A percentile compares a stretch with the other conserved stretches of the same genome.
Conservation (phyloP, 2,329 filamentous ascomycete species). For the Aspergillus floridensis region DNA sequence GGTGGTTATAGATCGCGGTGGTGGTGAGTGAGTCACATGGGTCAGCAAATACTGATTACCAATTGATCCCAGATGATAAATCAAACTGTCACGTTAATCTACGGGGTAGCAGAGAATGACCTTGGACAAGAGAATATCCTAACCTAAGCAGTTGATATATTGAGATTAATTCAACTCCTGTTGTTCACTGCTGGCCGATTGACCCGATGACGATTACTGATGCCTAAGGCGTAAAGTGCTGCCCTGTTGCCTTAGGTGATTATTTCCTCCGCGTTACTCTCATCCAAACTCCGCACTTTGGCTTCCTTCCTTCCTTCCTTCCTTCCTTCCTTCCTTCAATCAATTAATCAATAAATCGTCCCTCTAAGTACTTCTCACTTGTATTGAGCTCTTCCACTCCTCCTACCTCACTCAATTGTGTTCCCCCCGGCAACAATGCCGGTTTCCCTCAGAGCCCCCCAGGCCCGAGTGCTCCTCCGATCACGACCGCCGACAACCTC, state of each 20-base stretch:
- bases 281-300: too few relatives aligned
- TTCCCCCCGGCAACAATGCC: conserved; percentile 5
- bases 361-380: too few relatives aligned
- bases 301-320: too few relatives aligned
- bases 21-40: background rate
- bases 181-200: background rate
- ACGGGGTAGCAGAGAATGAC: too few relatives aligned
- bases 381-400: background rate
- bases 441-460: conserved; percentile 9
- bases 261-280: too few relatives aligned
- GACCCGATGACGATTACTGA: background rate
- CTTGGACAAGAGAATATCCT: too few relatives aligned
- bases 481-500: background rate
- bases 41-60: background rate
- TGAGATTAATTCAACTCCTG: too few relatives aligned
- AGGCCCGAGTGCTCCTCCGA: conserved; percentile 6
- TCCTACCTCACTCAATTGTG: background rate
- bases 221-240: background rate
- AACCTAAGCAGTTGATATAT: too few relatives aligned
- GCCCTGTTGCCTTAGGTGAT: background rate
- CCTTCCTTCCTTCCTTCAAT: too few relatives aligned
- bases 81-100: too few relatives aligned
- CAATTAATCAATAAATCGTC: background rate
- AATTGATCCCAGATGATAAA: too few relatives aligned
- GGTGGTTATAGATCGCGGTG: background rate